These are phyloP conservation scores for Aspergillus pseudonomiae DNA, from an alignment of 2,329 filamentous ascomycete genomes.

Conservation along the genomic window DNA sequence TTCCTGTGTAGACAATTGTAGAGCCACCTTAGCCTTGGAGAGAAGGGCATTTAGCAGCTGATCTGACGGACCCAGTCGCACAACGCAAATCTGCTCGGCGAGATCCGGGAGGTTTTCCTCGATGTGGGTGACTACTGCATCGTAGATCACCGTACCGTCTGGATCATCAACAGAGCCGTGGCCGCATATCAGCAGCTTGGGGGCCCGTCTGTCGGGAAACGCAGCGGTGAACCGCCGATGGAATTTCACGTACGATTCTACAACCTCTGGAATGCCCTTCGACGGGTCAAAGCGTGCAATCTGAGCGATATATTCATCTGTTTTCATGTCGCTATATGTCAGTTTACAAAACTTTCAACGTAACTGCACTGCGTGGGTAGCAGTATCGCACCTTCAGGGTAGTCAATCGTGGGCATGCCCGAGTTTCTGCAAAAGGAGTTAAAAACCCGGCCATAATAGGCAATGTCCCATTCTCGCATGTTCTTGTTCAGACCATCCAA, in stretches of 20 bases:
- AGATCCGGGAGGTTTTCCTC: slow-evolving; percentile 65
- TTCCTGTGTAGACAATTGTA: slow-evolving; percentile 80
- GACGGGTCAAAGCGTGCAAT: slow-evolving; percentile 82
- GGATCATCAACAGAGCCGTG: slow-evolving; percentile 82
- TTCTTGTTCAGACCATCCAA: slow-evolving; percentile 79
- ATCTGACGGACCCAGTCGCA: slow-evolving; percentile 76
- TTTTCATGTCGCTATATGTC: neutral
- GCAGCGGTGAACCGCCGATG: slow-evolving; percentile 60
- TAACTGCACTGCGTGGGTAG: neutral
- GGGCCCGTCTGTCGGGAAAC: slow-evolving; percentile 59
- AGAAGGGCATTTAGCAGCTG: slow-evolving; percentile 78
- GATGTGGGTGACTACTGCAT: slow-evolving; percentile 70
- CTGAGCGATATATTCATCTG: slow-evolving; percentile 74
- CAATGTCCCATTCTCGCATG: slow-evolving; percentile 69
- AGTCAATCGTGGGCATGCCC: slow-evolving; percentile 45
- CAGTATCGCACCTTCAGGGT: slow-evolving; percentile 37
- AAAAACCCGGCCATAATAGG: slow-evolving; percentile 76
- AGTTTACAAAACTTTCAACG: neutral
- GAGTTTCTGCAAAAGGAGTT: slow-evolving; percentile 64
- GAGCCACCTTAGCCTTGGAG: slow-evolving; percentile 70
- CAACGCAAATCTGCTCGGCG: slow-evolving; percentile 69
- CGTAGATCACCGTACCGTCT: slow-evolving; percentile 72
- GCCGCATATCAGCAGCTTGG: slow-evolving; percentile 72
- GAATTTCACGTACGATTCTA: slow-evolving; percentile 75
- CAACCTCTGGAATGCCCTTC: slow-evolving; percentile 78